Evolutionary conservation across 2,329 filamentous ascomycete genomes (phyloP).

Genomic region (Coniochaeta ligniaria): DNA sequence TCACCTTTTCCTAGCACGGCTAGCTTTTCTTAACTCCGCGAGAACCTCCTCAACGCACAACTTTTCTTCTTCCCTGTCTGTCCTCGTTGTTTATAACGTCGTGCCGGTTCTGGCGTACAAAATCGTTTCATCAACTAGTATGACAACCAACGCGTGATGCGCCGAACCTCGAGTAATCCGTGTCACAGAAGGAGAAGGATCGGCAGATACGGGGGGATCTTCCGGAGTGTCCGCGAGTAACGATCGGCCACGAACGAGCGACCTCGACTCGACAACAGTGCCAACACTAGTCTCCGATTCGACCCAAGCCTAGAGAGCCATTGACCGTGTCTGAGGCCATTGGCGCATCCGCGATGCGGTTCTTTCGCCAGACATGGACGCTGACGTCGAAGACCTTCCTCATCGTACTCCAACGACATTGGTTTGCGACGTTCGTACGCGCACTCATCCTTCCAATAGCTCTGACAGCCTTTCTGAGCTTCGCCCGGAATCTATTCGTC

Average conservation of each 20-base stretch:
- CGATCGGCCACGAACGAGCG: neutral
- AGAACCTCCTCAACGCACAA: too few relatives aligned
- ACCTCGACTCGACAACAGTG: neutral
- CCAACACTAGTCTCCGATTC: neutral
- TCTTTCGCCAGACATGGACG: conserved; percentile 52
- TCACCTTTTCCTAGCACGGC: neutral
- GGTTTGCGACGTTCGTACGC: conserved; percentile 42
- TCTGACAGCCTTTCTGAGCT: conserved; percentile 54
- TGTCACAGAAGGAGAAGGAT: neutral
- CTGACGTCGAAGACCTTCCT: conserved; percentile 56
- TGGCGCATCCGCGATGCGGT: conserved; percentile 31
- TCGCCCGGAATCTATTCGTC: conserved; percentile 76
- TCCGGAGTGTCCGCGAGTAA: neutral
- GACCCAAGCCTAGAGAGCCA: neutral
- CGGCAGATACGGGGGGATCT: neutral
- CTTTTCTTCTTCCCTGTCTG: neutral
- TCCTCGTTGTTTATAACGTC: neutral
- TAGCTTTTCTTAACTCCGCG: neutral
- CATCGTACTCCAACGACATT: conserved; percentile 49
- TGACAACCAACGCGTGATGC: neutral
- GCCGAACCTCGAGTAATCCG: neutral
- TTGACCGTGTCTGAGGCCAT: neutral
- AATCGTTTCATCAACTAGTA: neutral
- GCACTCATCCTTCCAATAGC: conserved; percentile 53
- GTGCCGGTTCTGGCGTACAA: neutral